A percentile compares a stretch with the other conserved stretches of the same genome.
Evolutionary conservation across 345 rosid genomes (phyloP).

Genomic region (Bretschneidera sinensis): DNA sequence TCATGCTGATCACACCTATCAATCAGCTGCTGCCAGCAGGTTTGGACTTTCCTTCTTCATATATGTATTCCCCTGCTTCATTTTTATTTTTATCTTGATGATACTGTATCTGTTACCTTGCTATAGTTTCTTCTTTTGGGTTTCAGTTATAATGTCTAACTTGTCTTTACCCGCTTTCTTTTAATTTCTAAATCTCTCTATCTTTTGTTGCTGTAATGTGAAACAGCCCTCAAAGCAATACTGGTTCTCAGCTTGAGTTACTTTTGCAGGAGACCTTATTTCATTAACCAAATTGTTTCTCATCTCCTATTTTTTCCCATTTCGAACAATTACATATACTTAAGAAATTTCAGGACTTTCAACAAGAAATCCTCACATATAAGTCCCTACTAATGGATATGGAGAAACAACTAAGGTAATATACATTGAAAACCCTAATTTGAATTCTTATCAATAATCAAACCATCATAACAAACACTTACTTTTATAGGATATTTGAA

Average conservation of each 20-base stretch:
- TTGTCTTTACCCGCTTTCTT: neutral
- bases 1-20: conserved; percentile 19
- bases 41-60: neutral
- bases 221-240: conserved; percentile 12
- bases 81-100: no score
- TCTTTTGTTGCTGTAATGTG: neutral
- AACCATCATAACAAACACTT: neutral
- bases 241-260: conserved; percentile 29
- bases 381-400: conserved; percentile 21
- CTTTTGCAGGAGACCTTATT: neutral
- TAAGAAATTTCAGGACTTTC: conserved; percentile 25
- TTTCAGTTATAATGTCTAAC: neutral
- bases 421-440: neutral
- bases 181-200: neutral
- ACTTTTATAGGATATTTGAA: conserved; percentile 29
- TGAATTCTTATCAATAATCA: neutral
- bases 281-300: neutral
- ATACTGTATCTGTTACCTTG: no score
- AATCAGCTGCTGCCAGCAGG: conserved; percentile 21
- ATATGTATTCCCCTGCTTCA: neutral
- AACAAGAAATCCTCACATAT: conserved; percentile 23
- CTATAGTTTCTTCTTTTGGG: no score
- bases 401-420: conserved; percentile 37
- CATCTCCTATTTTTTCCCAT: no score
- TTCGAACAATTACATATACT: neutral